Conservation (phyloP, 352 stramenopile genomes). For the Plasmopara muralis region DNA sequence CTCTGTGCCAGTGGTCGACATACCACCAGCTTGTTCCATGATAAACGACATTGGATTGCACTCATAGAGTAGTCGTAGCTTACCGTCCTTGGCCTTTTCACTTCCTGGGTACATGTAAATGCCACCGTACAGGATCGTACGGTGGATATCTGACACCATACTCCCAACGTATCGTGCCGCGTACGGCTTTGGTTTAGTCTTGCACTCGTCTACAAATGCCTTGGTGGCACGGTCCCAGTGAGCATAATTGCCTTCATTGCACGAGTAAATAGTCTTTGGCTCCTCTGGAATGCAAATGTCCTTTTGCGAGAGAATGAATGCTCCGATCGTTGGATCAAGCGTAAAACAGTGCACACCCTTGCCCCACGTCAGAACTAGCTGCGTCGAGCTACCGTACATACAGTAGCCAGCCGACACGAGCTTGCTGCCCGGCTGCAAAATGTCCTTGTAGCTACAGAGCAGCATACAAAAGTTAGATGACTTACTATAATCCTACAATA, state of each 20-base stretch:
- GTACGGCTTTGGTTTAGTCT: conserved; percentile 66
- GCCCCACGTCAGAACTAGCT: conserved; percentile 95
- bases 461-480: conserved; percentile 8
- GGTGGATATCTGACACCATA: conserved; percentile 99
- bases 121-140: conserved; percentile 97
- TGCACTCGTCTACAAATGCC: conserved; percentile 84
- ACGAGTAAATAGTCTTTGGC: conserved; percentile 92
- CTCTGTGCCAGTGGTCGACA: conserved; percentile 91
- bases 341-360: conserved; percentile 96
- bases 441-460: conserved; percentile 73
- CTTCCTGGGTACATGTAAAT: conserved; percentile 98
- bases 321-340: conserved; percentile 96
- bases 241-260: conserved; percentile 97
- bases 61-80: conserved; percentile 98
- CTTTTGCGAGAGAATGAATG: conserved; percentile 95
- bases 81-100: conserved; percentile 88
- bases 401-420: conserved; percentile 97
- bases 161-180: conserved; percentile 94
- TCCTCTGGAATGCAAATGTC: conserved; percentile 94
- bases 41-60: conserved; percentile 99
- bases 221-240: conserved; percentile 93
- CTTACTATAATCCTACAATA: conserved; percentile 2
- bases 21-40: conserved; percentile 95
- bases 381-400: conserved; percentile 97
- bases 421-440: conserved; percentile 90